Base-by-base conservation (phyloP, 352 stramenopile genomes). In the Phytophthora colocasiae region DNA sequence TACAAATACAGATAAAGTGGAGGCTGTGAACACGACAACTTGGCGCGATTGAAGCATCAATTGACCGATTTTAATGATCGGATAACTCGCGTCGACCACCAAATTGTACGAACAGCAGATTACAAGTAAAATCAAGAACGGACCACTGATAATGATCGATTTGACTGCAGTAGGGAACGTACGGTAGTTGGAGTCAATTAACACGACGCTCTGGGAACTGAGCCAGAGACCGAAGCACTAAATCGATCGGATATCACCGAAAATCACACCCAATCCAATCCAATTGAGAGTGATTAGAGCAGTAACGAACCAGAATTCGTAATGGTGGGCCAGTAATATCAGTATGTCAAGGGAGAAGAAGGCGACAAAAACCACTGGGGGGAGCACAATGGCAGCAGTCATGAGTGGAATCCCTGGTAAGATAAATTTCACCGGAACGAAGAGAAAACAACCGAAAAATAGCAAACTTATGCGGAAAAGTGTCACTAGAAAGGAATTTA, bases 271-370 rank as follows among this genome's bases (percentile, higher is more conserved):
- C 39, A 66, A 15, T 0, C 39, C 55, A 11, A 56, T 22, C 62
- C 62, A 70, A 26, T 65, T 70, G 11, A 70, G 22, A 12, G 48
- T 55, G 34, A 59, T 69, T 26, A 70, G 48, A 2, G 27, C 22
- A 2, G 62, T 51, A 17, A 70, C 39, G 34, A 70, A 66, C 62
- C 63, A 71, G 9, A 66, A 71, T 19, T 71, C 63, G 32, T 66
- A 71, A 11, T 71, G 34, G 7, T 14, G 29, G 14, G 39, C 24
- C 40, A 71, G 34, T 36, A 71, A 32, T 11, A 52, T n/a, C 31
- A 70, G 27, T 19, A 70, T n/a, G 5, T 70, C 63, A 14, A 70
- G 55, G 7, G 63, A 70, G 32, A 70, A 65, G 40, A 66, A 66
- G 19, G 47, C 49, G 39, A 70, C 47, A 14, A 70, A 70, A 12